phyloP scores from a whole-genome alignment of 495 filamentous ascomycete species.

The Trichoderma virens region DNA sequence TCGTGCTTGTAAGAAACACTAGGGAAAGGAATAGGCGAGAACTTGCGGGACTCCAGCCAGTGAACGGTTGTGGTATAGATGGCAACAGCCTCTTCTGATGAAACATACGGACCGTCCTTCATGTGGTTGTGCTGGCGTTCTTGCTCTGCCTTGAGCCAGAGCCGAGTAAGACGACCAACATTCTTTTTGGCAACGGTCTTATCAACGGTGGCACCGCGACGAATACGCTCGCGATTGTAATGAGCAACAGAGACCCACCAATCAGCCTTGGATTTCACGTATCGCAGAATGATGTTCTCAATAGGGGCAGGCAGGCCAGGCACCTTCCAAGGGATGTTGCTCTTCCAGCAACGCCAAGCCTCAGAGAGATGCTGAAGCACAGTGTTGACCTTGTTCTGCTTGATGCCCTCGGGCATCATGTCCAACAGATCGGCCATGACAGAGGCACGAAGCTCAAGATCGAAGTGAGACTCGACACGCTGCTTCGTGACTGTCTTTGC shows the following conservation, averaged over 20 bases:
- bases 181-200: conserved; percentile 99
- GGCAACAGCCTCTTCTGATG: conserved; percentile 95
- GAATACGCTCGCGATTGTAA: conserved; percentile 95
- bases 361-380: conserved; percentile 96
- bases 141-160: conserved; percentile 99
- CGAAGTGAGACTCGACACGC: conserved; percentile 97
- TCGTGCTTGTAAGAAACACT: conserved; percentile 99
- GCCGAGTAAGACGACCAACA: conserved; percentile 81
- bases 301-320: conserved; percentile 93
- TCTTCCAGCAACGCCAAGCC: conserved; percentile 99
- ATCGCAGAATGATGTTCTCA: conserved; percentile 95
- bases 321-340: conserved; percentile 99
- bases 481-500: conserved; percentile 99
- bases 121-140: conserved; percentile 99
- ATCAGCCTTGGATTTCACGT: conserved; percentile 97
- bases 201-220: conserved; percentile 92
- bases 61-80: conserved; percentile 99
- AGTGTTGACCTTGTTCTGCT: conserved; percentile 98
- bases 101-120: conserved; percentile 98
- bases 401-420: conserved; percentile 99
- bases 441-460: conserved; percentile 92
- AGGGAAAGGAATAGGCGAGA: conserved; percentile 97
- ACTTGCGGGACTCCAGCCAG: conserved; percentile 97
- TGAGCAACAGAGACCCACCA: conserved; percentile 99
- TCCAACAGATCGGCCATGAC: conserved; percentile 99